phyloP scores from a whole-genome alignment of 192 early-diverging fungal species.

The Gonapodya prolifera region DNA sequence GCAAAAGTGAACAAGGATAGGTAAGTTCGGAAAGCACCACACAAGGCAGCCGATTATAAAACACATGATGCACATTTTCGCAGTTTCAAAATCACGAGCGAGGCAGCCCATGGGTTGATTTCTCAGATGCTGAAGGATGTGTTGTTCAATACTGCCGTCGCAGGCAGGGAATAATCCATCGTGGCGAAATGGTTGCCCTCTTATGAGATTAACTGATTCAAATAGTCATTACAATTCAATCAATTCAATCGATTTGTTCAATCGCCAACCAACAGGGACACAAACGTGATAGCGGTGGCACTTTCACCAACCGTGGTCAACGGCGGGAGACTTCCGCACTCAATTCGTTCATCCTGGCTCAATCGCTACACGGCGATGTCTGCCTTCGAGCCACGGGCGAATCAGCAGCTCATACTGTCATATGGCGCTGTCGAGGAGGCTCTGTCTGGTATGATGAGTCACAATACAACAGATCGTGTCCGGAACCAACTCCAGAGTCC shows the following conservation, averaged over 20 bases:
- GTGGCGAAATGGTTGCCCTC: too few relatives aligned
- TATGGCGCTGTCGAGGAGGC: neutral
- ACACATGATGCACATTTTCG: constrained; percentile 5
- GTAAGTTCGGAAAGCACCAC: constrained; percentile 20
- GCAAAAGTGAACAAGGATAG: constrained; percentile 59
- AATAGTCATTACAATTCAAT: too few relatives aligned
- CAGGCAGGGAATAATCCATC: neutral
- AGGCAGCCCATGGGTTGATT: constrained; percentile 68
- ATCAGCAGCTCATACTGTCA: neutral
- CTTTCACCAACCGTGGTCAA: too few relatives aligned
- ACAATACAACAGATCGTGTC: neutral
- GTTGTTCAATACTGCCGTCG: constrained; percentile 46
- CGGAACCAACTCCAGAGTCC: neutral
- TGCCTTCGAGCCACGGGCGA: neutral
- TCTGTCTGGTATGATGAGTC: neutral
- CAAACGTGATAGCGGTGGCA: too few relatives aligned
- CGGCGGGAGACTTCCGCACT: too few relatives aligned
- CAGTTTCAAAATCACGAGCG: constrained; percentile 62
- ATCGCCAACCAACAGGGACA: too few relatives aligned
- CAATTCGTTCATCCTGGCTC: too few relatives aligned
- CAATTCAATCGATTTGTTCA: too few relatives aligned
- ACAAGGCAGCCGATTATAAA: neutral
- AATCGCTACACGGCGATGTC: too few relatives aligned
- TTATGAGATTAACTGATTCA: too few relatives aligned
- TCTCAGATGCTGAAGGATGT: constrained; percentile 73